Base-by-base conservation (phyloP, 2,329 filamentous ascomycete species). In the Claviceps maximensis region DNA sequence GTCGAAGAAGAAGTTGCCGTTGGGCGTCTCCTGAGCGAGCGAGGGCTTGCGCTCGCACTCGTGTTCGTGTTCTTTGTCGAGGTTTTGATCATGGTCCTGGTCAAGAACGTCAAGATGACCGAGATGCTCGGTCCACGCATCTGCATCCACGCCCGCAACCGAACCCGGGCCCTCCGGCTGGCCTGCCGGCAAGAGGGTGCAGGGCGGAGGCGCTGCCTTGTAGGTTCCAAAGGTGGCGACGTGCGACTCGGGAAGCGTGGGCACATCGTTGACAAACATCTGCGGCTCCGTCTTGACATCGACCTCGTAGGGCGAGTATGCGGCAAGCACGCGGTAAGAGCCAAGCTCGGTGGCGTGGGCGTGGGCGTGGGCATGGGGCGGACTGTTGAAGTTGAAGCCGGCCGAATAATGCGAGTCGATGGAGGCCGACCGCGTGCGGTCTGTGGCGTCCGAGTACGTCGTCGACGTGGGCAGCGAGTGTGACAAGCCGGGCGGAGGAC, bases 221-320 rank as follows among this genome's bases (percentile, higher is more conserved):
- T 83, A 93, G n/a, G 88, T 90, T 77, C 84, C 95, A 70, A 95
- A 96, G 25, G 89, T 95, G 0, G 90, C 94, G 40, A 89, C 84
- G 33, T 88, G 88, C 13, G 89, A 95, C 69, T 96, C 90, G 59
- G 83, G 78, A 55, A 91, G 76, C 15, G 89, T 86, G 4, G 88
- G 89, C 53, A 95, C 79, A 65, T 96, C 87, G 63, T 96, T 89
- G 69, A 96, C 83, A 68, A 87, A 95, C 75, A 94, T 89, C 61
- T 96, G 89, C 58, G 88, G 80, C 72, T 96, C 91, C 1, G 90
- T 96, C 77, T 91, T 95, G 73, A 97, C 86, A 67, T 96, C 91
- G 56, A 96, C 84, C 69, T 96, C 91, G 66, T 94, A 96, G 0
- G 90, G 89, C 21, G 85, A 80, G 67, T 79, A 86, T 58, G 78